Percentiles rank a stretch among this genome's conserved stretches.
These are phyloP conservation scores for Phytophthora pistaciae DNA, from an alignment of 352 stramenopile genomes.

Conservation along the genomic window DNA sequence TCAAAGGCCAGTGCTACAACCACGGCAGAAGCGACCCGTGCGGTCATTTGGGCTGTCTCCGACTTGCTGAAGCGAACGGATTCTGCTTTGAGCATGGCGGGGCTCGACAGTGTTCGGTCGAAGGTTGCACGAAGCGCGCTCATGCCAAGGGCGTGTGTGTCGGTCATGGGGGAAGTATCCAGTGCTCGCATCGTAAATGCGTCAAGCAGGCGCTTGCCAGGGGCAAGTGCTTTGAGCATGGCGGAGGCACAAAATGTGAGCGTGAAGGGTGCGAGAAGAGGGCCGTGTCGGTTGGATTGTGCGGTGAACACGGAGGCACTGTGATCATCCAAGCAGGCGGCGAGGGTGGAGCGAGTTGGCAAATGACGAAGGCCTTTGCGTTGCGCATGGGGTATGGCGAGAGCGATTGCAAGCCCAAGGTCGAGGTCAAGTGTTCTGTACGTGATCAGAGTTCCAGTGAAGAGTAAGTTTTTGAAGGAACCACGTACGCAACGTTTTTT, in stretches of 20 bases:
- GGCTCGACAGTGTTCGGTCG: constrained; percentile 62
- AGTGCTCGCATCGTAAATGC: constrained; percentile 48
- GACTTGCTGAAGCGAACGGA: constrained; percentile 39
- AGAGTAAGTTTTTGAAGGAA: not conserved
- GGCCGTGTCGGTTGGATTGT: constrained; percentile 19
- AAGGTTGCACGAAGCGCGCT: constrained; percentile 55
- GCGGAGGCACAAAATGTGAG: constrained; percentile 58
- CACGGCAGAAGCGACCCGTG: not conserved
- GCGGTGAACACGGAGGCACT: constrained; percentile 15
- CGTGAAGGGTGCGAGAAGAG: constrained; percentile 39
- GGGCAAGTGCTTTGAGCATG: constrained; percentile 64
- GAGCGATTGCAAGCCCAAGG: no score
- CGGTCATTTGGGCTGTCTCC: not conserved
- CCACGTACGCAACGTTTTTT: no score
- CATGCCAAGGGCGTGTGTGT: constrained; percentile 67
- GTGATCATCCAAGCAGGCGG: constrained; percentile 5
- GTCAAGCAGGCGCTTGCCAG: constrained; percentile 53
- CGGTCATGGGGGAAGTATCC: constrained; percentile 50
- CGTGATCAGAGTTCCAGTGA: not conserved
- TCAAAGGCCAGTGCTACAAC: not conserved
- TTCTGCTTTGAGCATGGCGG: constrained; percentile 82
- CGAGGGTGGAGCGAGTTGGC: constrained; percentile 11
- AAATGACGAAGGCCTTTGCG: constrained; percentile 50
- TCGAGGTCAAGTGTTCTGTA: no score
- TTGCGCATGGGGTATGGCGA: constrained; percentile 40